These are phyloP conservation scores for Fusarium foetens DNA, from an alignment of 2,329 filamentous ascomycete species.

Conservation along the genomic window DNA sequence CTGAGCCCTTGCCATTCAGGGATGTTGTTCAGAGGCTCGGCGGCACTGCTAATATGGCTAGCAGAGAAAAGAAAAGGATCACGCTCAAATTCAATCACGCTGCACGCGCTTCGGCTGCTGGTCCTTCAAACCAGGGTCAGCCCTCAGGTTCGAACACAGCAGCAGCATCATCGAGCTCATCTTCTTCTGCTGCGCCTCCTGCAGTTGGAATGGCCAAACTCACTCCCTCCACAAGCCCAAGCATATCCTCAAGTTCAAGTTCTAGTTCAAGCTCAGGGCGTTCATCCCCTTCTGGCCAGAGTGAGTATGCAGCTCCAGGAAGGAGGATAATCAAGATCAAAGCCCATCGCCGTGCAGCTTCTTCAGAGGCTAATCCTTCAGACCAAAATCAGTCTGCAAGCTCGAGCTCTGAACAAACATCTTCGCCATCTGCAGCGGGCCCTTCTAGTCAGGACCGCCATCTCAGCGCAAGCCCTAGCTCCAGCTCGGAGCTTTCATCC, in stretches of 20 bases:
- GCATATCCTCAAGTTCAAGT: neutral
- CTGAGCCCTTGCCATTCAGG: conserved; percentile 17
- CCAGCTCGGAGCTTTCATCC: neutral
- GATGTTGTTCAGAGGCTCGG: conserved; percentile 22
- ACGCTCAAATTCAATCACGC: conserved; percentile 2
- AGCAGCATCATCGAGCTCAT: neutral
- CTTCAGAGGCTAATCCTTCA: too few relatives aligned
- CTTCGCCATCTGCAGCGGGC: neutral
- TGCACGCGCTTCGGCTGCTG: neutral
- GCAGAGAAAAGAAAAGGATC: neutral
- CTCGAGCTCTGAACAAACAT: neutral
- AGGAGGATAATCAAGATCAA: neutral
- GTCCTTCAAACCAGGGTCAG: neutral
- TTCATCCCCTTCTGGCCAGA: neutral
- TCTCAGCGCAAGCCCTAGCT: neutral
- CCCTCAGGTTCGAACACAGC: neutral
- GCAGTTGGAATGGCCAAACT: neutral
- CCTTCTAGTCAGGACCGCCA: neutral
- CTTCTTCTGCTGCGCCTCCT: neutral
- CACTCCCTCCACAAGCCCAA: neutral
- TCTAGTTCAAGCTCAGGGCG: neutral
- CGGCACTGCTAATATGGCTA: neutral
- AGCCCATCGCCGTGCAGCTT: neutral
- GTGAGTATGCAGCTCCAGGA: neutral
- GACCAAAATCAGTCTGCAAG: neutral